phyloP scores from a whole-genome alignment of 257 asterid species.

The Coffea canephora region DNA sequence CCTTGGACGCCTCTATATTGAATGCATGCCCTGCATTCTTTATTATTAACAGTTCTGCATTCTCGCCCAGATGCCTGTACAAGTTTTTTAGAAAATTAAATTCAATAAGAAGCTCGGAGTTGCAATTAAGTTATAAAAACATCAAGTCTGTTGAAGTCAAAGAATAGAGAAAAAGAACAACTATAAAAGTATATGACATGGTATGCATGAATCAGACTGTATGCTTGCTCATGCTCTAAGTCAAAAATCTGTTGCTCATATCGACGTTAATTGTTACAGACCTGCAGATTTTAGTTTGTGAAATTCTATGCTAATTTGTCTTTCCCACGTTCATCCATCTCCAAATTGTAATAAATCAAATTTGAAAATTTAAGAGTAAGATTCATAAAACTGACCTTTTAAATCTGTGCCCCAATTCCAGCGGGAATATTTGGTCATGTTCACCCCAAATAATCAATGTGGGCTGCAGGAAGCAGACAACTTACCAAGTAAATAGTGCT shows the following conservation, averaged over 20 bases:
- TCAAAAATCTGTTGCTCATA: background rate
- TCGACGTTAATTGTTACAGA: background rate
- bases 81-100: background rate
- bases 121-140: background rate
- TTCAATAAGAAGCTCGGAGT: background rate
- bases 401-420: constrained; percentile 68
- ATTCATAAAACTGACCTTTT: constrained; percentile 41
- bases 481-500: constrained; percentile 7
- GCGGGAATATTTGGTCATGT: constrained; percentile 67
- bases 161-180: no score
- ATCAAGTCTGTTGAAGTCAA: background rate
- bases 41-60: constrained; percentile 52
- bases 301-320: background rate
- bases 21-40: constrained; percentile 85
- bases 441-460: constrained; percentile 83
- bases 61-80: constrained; percentile 67
- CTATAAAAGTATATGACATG: background rate
- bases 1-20: constrained; percentile 69
- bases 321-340: background rate
- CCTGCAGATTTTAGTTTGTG: background rate
- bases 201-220: background rate
- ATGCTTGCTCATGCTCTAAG: background rate
- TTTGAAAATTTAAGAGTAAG: background rate
- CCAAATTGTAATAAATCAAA: constrained; percentile 1
- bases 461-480: constrained; percentile 40